Evolutionary conservation across 169 alveolate genomes (phyloP), one percentile per base, ranked within the genome.

Genomic region (Plasmodium gonderi): DNA sequence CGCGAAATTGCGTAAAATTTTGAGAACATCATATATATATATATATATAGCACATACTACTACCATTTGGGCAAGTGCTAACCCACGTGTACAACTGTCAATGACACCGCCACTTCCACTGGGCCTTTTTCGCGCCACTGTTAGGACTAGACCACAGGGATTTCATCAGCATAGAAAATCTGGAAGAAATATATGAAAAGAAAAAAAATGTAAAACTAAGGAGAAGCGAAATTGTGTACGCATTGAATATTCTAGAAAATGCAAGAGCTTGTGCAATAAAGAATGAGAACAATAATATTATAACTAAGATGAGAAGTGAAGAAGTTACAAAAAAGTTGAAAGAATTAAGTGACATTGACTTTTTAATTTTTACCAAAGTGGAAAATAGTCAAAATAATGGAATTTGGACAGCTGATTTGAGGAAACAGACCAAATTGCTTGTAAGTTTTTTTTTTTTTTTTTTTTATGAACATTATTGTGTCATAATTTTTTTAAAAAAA

Each of bases 321-420:
- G 96, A 92, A 64, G 94, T 96, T 14, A 96, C 97, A 17, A 96
- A 95, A 33, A 96, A 95, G 76, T 92, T 97, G 68, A 92, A 96
- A 90, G 94, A 94, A 76, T 96, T 97, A 64, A 96, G 97, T 51
- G 97, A 95, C 64, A 95, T 93, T 45, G 99, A 97, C 85, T 97
- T 97, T 95, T 92, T 94, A 42, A 97, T 97, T 4, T 97, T 93
- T 94, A 97, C 98, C 75, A 96, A 98, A 74, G 96, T 97, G 47
- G 99, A 97, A 91, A 95, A 96, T 26, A 98, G 99, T 29, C 99
- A 98, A 5, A 97, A 95, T 64, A 95, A 96, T 68, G 98, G 98
- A 65, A 96, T 97, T 29, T 97, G 99, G 99, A 97, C 99, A 23
- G 98, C 98, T 5, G 99, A 97, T 91, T 94, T 97, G 29, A 92